Evolutionary conservation across 2,329 filamentous ascomycete species (phyloP), one percentile per base, ranked within the genome.

Genomic region (Calonectria ilicicola): DNA sequence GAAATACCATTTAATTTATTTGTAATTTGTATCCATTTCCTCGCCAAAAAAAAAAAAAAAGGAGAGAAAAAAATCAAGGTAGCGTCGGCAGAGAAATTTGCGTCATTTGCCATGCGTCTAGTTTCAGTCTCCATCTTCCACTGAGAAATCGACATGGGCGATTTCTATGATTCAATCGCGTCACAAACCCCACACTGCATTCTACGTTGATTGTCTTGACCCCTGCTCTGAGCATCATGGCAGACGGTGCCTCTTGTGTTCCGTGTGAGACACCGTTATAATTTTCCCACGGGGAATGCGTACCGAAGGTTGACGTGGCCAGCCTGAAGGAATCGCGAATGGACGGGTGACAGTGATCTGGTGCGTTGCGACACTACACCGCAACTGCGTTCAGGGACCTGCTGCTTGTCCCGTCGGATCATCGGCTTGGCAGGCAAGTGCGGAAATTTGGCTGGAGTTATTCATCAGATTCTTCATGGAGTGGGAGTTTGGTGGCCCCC

Each of bases 391-490:
- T 53, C 38, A 47, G n/a, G 44, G 44, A 26, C 27, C 23, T 44
- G 26, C 58, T 42, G 17, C 53, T 42, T 58, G 44, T 49, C 44
- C 19, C 21, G 29, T 56, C 40, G 38, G 51, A 46, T 58, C 49
- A 60, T 21, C 40, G 35, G 51, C 49, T 46, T 67, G 42, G 65
- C 42, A 67, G 42, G 53, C 53, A 17, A 32, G 23, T 51, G 32
- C n/a, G 53, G 53, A 60, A 58, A 51, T 62, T 68, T 46, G 66
- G 14, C 44, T 62, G 66, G 42, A 42, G 62, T 68, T 49, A 44
- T 63, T 42, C 53, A 42, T 56, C 51, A 19, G 19, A 26, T 40
- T 60, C 53, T 60, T 35, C 53, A 40, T n/a, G 19, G 38, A 46
- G 44, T 15, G 40, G 49, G n/a, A 26, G 19, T 27, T 40, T 51